Percentiles rank a stretch among this genome's conserved stretches.
Conservation (phyloP, 495 filamentous ascomycete species). For the Recurvomyces mirabilis region DNA sequence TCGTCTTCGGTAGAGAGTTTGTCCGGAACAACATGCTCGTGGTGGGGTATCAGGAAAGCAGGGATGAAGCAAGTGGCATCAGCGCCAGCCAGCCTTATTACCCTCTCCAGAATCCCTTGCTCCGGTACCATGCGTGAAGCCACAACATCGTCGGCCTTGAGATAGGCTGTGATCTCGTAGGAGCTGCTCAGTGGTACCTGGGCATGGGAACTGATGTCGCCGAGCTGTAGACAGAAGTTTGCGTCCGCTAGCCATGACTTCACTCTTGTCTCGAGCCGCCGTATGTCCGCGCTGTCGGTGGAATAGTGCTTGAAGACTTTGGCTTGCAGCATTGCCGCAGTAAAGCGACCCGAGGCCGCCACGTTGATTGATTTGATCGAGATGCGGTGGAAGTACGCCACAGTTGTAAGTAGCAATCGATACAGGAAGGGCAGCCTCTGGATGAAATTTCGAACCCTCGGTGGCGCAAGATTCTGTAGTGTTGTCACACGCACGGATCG, state of each 20-base stretch:
- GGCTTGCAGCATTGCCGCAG: conserved; percentile 24
- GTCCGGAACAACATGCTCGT: conserved; percentile 30
- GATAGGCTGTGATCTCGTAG: conserved; percentile 26
- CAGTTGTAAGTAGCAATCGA: conserved; percentile 25
- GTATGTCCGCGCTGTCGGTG: conserved; percentile 22
- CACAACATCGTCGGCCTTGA: conserved; percentile 29
- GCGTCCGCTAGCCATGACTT: conserved; percentile 29
- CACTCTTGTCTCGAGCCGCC: conserved; percentile 25
- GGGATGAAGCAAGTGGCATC: conserved; percentile 27
- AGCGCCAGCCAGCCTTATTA: conserved; percentile 28
- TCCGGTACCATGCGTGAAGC: conserved; percentile 27
- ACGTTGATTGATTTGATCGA: conserved; percentile 27
- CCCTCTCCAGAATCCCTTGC: conserved; percentile 21
- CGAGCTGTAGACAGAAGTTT: conserved; percentile 29
- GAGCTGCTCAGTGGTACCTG: conserved; percentile 27
- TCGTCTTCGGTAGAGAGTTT: conserved; percentile 18
- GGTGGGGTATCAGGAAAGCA: conserved; percentile 30
- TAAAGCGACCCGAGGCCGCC: conserved; percentile 29
- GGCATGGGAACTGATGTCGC: conserved; percentile 20
- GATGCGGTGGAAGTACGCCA: conserved; percentile 31
- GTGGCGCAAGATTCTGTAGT: conserved; percentile 24
- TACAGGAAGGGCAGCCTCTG: conserved; percentile 31
- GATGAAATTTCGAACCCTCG: conserved; percentile 24
- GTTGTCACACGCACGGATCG: conserved; percentile 30
- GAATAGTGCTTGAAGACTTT: conserved; percentile 31